Base-by-base conservation (phyloP, 2,329 filamentous ascomycete species). In the Colletotrichum sp. region DNA sequence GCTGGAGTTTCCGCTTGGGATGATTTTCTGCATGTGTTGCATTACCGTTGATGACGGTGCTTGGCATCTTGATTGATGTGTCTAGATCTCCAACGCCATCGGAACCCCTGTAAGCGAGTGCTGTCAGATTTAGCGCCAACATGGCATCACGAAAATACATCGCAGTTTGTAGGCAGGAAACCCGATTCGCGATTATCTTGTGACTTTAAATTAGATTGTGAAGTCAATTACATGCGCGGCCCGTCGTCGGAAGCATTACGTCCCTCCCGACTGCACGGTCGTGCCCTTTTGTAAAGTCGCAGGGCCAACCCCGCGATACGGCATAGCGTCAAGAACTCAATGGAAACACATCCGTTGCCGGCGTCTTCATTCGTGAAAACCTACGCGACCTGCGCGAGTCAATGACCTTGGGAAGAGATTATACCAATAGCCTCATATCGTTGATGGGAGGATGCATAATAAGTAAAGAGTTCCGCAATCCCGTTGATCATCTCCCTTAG, bases 331-430 rank as follows among this genome's bases (percentile, higher is more conserved):
- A 30, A 60, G 21, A 43, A 60, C 66, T 43, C 32, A 68, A 6
- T 28, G 21, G 52, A 68, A 68, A 68, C 65, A 32, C 64, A 64
- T 69, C 65, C 21, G 30, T 57, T 30, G 26, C 59, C 10, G 59
- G 18, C 26, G 0, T n/a, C 24, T 32, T 18, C 57, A 0, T 4
- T 18, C 18, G 26, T 30, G 14, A 30, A 21, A n/a, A 4, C 28
- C 16, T 30, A 30, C 57, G 57, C 57, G 26, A n/a, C 10, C 4
- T 3, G 26, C 57, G 3, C 57, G 57, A 21, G 57, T 61, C 57
- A 30, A 18, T 18, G 8, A 7, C 0, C 2, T 10, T 4, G 24
- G 7, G 14, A n/a, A 30, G 2, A 6, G 7, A 3, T 7, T 4
- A 36, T 36, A 36, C 7, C 14, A 16, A 36, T 8, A 36, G 7